Base-by-base conservation (phyloP, 106 monocot species). In the Dioscorea alata region DNA sequence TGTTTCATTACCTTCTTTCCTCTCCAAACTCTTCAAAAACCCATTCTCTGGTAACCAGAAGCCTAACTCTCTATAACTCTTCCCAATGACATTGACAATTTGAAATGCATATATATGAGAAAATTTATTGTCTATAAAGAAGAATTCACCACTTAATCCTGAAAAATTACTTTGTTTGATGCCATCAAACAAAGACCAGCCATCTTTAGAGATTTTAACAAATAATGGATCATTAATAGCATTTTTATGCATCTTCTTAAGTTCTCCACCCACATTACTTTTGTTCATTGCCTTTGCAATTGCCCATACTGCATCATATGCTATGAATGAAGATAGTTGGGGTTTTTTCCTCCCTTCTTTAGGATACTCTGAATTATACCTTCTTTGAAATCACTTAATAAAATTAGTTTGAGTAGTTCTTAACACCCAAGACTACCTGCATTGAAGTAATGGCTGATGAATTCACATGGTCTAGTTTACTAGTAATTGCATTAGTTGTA, bases 51-150 rank as follows among this genome's bases (percentile, higher is more conserved):
- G 4, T 5, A 66, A 67, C 78, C 71, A 78, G 60, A 66, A 72
- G 3, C 78, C 78, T 59, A 78, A 25, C 16, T 71, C 71, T 57
- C 59, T 65, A 34, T 66, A 78, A 50, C 78, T 78, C 25, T 34
- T 71, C 6, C 71, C 78, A 12, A 72, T 66, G 1, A 78, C 49
- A 48, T 78, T 78, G 13, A 78, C 48, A 8, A 72, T 31, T 59
- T 72, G 33, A 50, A 78, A 78, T 1, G 28, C 13, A 9, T 16
- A 13, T 0, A 19, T 6, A 0, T 71, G 49, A 6, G 57, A 58
- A 34, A 66, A 54, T 17, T 72, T 34, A 4, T 66, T 59, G 16
- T 60, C 24, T 23, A 19, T 22, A 16, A 72, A 71, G 32, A 65
- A 12, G 16, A 78, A 28, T 21, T 48, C 32, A 57, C 78, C 70